phyloP scores from a whole-genome alignment of 139 green algal species.

The Chara braunii region DNA sequence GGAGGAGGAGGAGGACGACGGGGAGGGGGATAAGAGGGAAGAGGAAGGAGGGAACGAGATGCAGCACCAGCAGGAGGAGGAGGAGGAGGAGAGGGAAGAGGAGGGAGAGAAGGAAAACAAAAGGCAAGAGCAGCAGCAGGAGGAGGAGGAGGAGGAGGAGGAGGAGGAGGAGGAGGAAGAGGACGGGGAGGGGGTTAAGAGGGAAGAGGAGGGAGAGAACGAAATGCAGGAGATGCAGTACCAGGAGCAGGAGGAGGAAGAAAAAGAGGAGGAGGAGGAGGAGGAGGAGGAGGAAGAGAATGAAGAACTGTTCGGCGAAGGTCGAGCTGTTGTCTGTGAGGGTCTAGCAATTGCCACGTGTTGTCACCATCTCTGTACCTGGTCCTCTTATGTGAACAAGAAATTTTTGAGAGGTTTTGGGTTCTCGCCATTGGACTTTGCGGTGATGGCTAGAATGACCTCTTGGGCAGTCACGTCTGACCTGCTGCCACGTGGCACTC shows the following conservation, averaged over 20 bases:
- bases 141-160: not conserved
- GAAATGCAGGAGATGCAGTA: too few relatives aligned
- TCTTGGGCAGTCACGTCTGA: too few relatives aligned
- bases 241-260: too few relatives aligned
- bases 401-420: too few relatives aligned
- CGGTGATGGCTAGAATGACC: too few relatives aligned
- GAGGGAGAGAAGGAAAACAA: not conserved
- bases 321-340: too few relatives aligned
- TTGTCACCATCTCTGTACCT: conserved; percentile 21
- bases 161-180: not conserved
- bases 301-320: too few relatives aligned
- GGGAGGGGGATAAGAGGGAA: not conserved
- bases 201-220: not conserved
- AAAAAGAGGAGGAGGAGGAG: too few relatives aligned
- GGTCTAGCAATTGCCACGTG: conserved; percentile 19
- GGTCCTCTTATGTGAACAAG: conserved; percentile 13
- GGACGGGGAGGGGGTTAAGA: not conserved
- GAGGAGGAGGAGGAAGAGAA: too few relatives aligned
- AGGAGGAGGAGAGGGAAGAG: not conserved
- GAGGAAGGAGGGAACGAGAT: not conserved
- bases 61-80: not conserved
- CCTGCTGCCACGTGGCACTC: too few relatives aligned
- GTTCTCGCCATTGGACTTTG: too few relatives aligned
- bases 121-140: not conserved
- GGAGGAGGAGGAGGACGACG: too few relatives aligned